These are phyloP conservation scores for Mariannaea elegans DNA, from an alignment of 2,329 filamentous ascomycete species.

Conservation along the genomic window DNA sequence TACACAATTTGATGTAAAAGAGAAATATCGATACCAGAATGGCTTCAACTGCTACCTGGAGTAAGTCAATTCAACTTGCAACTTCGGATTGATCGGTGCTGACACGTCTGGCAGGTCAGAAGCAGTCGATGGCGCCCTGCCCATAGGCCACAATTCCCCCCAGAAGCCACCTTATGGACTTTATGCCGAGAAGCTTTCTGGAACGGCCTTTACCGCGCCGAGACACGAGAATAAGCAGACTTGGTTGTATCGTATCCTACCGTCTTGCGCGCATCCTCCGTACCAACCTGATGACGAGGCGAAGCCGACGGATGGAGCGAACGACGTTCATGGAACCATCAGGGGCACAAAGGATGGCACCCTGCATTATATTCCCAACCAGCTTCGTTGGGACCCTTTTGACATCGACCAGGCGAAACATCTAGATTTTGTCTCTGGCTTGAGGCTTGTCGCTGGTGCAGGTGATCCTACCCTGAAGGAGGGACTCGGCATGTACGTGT, in stretches of 20 bases:
- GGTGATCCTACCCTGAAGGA: conserved; percentile 82
- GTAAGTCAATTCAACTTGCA: conserved; percentile 59
- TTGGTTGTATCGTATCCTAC: conserved; percentile 77
- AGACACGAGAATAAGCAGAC: conserved; percentile 74
- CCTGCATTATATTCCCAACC: conserved; percentile 68
- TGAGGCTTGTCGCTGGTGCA: conserved; percentile 80
- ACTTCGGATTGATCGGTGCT: background rate
- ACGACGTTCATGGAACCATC: conserved; percentile 33
- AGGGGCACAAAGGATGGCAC: conserved; percentile 32
- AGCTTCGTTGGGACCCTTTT: conserved; percentile 85
- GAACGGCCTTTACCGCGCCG: conserved; percentile 76
- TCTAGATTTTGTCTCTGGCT: conserved; percentile 62
- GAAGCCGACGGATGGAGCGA: conserved; percentile 32
- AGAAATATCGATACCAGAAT: conserved; percentile 78
- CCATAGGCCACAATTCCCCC: conserved; percentile 80
- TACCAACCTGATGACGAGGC: conserved; percentile 57
- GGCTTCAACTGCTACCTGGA: conserved; percentile 83
- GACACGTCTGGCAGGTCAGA: conserved; percentile 66
- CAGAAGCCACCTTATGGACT: conserved; percentile 82
- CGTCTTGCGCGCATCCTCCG: conserved; percentile 68
- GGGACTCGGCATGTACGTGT: conserved; percentile 83
- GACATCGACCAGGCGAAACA: conserved; percentile 68
- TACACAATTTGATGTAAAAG: conserved; percentile 57
- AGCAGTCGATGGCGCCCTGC: conserved; percentile 77
- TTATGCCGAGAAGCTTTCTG: conserved; percentile 82